Base-by-base conservation (phyloP, 2,329 filamentous ascomycete genomes). In the Neopestalotiopsis rosae region DNA sequence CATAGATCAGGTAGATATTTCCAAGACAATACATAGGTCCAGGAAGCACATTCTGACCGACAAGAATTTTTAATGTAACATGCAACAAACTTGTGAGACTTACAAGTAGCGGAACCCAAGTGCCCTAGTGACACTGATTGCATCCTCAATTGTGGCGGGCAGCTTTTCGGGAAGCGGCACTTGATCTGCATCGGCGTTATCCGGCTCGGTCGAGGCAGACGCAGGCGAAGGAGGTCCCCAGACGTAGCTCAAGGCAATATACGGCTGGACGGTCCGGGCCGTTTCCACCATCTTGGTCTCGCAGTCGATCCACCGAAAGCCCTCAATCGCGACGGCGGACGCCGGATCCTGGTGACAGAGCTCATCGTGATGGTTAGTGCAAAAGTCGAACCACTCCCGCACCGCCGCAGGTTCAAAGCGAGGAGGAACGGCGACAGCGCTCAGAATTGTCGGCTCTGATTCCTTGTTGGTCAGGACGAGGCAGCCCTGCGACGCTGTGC, bases 31-130 rank as follows among this genome's bases (percentile, higher is more conserved):
- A 28, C 24, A 28, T 28, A 28, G 24, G 3, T 3, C 24, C 24
- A 28, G 24, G 24, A 28, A 28, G 3, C 3, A 28, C 24, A 28
- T 28, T 28, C 24, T 28, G 2, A 28, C 3, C 24, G 24, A 28
- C 24, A 28, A 4, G 24, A 4, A 28, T 3, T 28, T 3, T 28
- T 2, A 28, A 28, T 28, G 24, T 2, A 28, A 28, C 24, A 28
- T 28, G 24, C 24, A 28, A 28, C 24, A 28, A 2, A 28, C 24
- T 28, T 28, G 24, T 28, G 24, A 28, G 24, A 28, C 24, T 28
- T 28, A 69, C 13, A 69, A 20, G 5, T 76, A 79, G 4, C 65
- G 68, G 13, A 68, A 70, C 0, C 73, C 75, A 13, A 78, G 38
- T 30, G 9, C 3, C 45, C 24, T 34, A 14, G 61, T 17, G 28